Evolutionary conservation across 192 early-diverging fungal genomes (phyloP).

Genomic region (Gorgonomyces haynaldii): DNA sequence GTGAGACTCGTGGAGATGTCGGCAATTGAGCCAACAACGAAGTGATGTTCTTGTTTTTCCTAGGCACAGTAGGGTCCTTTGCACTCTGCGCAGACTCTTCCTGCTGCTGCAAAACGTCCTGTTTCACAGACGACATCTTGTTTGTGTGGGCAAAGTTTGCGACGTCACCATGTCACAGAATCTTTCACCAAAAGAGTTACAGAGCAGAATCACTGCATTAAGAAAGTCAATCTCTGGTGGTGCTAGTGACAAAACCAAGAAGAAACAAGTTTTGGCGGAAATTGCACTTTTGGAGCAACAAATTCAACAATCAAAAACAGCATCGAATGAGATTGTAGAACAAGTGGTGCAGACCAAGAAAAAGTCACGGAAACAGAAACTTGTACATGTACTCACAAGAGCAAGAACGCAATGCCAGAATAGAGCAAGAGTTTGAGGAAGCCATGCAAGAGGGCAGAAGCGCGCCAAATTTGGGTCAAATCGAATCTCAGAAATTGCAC

Average conservation of each 20-base stretch:
- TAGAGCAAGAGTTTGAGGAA: constrained; percentile 57
- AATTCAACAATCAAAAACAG: constrained; percentile 52
- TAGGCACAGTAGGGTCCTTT: no score
- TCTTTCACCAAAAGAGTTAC: constrained; percentile 62
- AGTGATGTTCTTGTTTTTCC: no score
- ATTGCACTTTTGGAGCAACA: constrained; percentile 58
- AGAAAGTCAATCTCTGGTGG: constrained; percentile 57
- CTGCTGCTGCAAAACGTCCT: no score
- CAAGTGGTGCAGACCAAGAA: background rate
- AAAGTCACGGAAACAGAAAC: background rate
- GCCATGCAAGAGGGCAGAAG: constrained; percentile 64
- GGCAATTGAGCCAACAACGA: no score
- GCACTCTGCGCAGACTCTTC: no score
- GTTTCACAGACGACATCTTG: no score
- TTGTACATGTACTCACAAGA: constrained; percentile 10
- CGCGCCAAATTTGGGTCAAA: constrained; percentile 60
- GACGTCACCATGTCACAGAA: no score
- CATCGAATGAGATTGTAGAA: constrained; percentile 14
- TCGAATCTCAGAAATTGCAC: constrained; percentile 60
- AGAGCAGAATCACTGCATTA: constrained; percentile 51
- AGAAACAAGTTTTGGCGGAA: constrained; percentile 68
- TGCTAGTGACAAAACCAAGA: constrained; percentile 69
- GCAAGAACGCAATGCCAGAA: constrained; percentile 59
- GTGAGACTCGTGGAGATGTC: no score
- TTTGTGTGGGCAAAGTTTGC: no score